Conservation (phyloP, 352 stramenopile genomes). For the Phytophthora multivora region DNA sequence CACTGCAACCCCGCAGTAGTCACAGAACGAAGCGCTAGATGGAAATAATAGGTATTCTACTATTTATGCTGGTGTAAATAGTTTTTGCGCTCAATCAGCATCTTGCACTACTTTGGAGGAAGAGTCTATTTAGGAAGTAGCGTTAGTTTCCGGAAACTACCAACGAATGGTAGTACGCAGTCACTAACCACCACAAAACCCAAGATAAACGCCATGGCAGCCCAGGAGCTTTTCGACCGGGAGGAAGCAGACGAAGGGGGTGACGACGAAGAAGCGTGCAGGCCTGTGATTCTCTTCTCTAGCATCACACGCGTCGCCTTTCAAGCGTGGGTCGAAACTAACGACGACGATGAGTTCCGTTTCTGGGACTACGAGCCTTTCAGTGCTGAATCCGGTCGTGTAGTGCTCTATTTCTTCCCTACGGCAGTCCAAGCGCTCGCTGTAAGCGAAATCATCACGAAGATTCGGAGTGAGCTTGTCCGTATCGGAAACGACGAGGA, state of each 20-base stretch:
- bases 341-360: neutral
- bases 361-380: neutral
- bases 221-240: neutral
- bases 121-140: no score
- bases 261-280: neutral
- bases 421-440: neutral
- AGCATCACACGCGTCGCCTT: neutral
- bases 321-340: neutral
- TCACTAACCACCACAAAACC: neutral
- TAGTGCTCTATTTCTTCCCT: neutral
- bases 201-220: neutral
- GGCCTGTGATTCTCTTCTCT: neutral
- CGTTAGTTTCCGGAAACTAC: no score
- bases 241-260: neutral
- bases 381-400: neutral
- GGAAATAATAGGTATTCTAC: no score
- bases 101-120: no score
- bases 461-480: neutral
- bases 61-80: no score
- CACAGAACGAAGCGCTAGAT: no score
- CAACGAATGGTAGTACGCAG: no score
- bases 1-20: slow-evolving; percentile 12
- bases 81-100: no score
- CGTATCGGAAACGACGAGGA: neutral
- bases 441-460: neutral